phyloP scores from a whole-genome alignment of 257 asterid species.

The Plantago ovata region DNA sequence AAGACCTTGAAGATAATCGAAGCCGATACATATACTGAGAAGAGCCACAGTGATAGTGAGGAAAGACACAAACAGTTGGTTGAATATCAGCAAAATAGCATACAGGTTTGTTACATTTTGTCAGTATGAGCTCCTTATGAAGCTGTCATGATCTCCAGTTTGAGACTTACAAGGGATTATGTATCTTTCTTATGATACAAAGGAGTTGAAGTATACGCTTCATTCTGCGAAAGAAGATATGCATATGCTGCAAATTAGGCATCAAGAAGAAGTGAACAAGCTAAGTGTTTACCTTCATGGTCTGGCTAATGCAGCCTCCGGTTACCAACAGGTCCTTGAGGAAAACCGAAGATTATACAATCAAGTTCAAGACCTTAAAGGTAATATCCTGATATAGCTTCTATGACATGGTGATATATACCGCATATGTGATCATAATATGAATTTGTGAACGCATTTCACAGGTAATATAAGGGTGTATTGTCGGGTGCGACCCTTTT shows the following conservation, averaged over 20 bases:
- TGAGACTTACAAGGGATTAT: background rate
- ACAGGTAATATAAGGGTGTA: slow-evolving; percentile 51
- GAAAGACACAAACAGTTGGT: slow-evolving; percentile 20
- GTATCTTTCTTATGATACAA: slow-evolving; percentile 9
- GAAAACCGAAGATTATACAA: slow-evolving; percentile 57
- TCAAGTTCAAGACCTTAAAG: slow-evolving; percentile 64
- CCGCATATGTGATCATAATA: slow-evolving; percentile 16
- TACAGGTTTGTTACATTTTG: slow-evolving; percentile 48
- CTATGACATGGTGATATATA: background rate
- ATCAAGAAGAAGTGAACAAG: slow-evolving; percentile 59
- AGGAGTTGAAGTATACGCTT: slow-evolving; percentile 60
- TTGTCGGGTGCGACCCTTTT: slow-evolving; percentile 41
- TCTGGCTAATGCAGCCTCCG: slow-evolving; percentile 67
- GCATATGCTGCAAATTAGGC: slow-evolving; percentile 47
- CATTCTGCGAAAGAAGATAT: slow-evolving; percentile 61
- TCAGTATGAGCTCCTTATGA: background rate
- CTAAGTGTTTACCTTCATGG: slow-evolving; percentile 65
- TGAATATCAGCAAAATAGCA: slow-evolving; percentile 47
- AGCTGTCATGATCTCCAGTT: slow-evolving; percentile 5
- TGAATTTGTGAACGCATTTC: slow-evolving; percentile 13
- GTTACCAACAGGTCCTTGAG: slow-evolving; percentile 35
- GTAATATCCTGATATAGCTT: slow-evolving; percentile 21
- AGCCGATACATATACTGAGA: slow-evolving; percentile 19
- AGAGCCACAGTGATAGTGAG: slow-evolving; percentile 19
- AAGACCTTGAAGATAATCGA: slow-evolving; percentile 24